Conservation (phyloP, 805 yeast species). For the Jamesozyma lodderae region DNA sequence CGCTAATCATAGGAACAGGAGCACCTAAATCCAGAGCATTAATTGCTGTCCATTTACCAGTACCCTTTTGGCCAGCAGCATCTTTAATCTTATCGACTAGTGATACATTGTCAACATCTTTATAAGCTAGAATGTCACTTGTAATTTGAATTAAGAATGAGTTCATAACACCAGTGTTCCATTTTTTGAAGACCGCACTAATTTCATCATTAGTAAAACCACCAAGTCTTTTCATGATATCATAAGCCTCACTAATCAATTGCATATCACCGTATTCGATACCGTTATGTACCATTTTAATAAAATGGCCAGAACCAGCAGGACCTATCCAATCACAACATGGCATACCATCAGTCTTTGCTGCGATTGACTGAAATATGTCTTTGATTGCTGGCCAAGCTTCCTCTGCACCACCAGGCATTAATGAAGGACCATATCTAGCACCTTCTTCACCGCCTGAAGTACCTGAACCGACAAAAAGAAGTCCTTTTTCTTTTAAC, state of each 20-base stretch:
- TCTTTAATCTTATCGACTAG: slow-evolving; percentile 94
- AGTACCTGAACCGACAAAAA: slow-evolving; percentile 97
- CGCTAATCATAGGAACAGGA: slow-evolving; percentile 97
- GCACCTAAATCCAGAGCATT: slow-evolving; percentile 95
- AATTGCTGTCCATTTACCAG: slow-evolving; percentile 99
- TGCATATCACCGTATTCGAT: slow-evolving; percentile 99
- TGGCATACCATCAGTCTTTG: slow-evolving; percentile 97
- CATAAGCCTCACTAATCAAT: slow-evolving; percentile 96
- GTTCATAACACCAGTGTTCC: slow-evolving; percentile 97
- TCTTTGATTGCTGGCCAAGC: slow-evolving; percentile 99
- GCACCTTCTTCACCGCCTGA: slow-evolving; percentile 99
- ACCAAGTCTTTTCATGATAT: slow-evolving; percentile 88
- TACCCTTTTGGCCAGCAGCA: slow-evolving; percentile 98
- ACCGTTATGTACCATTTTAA: slow-evolving; percentile 99
- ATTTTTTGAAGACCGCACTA: slow-evolving; percentile 79
- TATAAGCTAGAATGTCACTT: slow-evolving; percentile 82
- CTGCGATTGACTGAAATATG: slow-evolving; percentile 92
- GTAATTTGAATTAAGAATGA: slow-evolving; percentile 96
- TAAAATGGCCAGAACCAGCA: slow-evolving; percentile 98
- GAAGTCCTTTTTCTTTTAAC: slow-evolving; percentile 75
- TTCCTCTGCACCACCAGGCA: slow-evolving; percentile 98
- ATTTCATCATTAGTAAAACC: slow-evolving; percentile 85
- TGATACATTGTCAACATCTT: slow-evolving; percentile 87
- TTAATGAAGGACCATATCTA: slow-evolving; percentile 95
- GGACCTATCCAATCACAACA: slow-evolving; percentile 99